Base-by-base conservation (phyloP, 2,329 filamentous ascomycete genomes). In the Fonsecaea multimorphosa region DNA sequence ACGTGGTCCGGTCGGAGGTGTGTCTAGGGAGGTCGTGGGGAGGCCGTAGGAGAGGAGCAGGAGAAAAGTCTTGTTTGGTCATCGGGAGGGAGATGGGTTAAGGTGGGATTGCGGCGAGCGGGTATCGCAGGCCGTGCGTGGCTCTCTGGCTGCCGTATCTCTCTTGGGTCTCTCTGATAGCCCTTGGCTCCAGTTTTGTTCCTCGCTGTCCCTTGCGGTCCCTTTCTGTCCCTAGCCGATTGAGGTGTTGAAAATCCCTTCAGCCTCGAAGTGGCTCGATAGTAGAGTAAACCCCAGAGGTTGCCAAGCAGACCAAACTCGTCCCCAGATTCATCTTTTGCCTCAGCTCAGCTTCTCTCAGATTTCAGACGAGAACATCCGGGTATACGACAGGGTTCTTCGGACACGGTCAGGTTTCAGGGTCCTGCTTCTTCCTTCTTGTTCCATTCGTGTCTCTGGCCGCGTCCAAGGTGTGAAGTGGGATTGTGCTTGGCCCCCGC, bases 401-500 rank as follows among this genome's bases (percentile, higher is more conserved):
- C 40, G 55, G 55, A 24, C 38, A 40, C 36, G 19, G 29, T 44
- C 56, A 24, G 8, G 29, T 44, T 29, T 58, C 56, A 58, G 56
- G 56, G 56, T 49, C 29, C 58, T 24, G 2, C 14, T 60, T 60
- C 29, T 60, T 60, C 58, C 58, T 60, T 60, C 19, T 32, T 52
- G 40, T 60, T 60, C 58, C 58, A 60, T 60, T 46, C 40, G 44
- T 32, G 44, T 60, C 58, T 60, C 31, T 60, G 34, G 34, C 58
- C 58, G 44, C 46, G 46, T 49, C 40, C 24, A 34, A 34, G n/a
- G 29, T 27, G 44, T 29, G 32, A 59, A 27, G 61, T 58, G 54
- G 27, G 61, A 64, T 54, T 46, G 59, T 31, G 46, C 62, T 56
- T 55, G 62, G 51, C 31, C 62, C 61, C 61, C 61, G 51, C 61